Base-by-base conservation (phyloP, 2,329 filamentous ascomycete species). In the Lecanoromycetidae sp. region DNA sequence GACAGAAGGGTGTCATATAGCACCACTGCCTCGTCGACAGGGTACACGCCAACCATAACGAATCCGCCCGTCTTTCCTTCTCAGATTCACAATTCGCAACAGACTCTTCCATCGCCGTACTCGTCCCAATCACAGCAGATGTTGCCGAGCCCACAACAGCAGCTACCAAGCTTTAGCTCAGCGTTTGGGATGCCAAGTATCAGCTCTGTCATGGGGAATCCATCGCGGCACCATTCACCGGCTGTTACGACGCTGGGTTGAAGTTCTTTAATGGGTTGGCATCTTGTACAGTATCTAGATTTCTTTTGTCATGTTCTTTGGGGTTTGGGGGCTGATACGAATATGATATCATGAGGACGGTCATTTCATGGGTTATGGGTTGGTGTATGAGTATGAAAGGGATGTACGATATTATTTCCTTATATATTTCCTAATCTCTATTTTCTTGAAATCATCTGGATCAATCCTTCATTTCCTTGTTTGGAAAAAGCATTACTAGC, bases 21-120 rank as follows among this genome's bases (percentile, higher is more conserved):
- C 39, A 43, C 27, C 20, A 20, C 38, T 40, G 37, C 44, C 10
- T 41, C 47, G 17, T 49, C 47, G 4, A 25, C 46, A n/a, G 33
- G 39, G 3, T 42, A 37, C 10, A 50, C 48, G 27, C 48, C 48
- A 10, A 50, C 48, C 7, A 46, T 50, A 17, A 39, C 48, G 9
- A 25, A 37, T 26, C 25, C 33, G 2, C 22, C 41, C 26, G 23
- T 13, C 9, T 19, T 22, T 44, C 2, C 23, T 36, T 26, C 25
- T 22, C 44, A 30, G 26, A 13, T 13, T 5, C 2, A 25, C 38
- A 4, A 19, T 12, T 25, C n/a, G n/a, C 23, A 27, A 10, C 38
- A 41, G 17, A 29, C 7, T 26, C 3, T 20, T 2, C 22, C 29
- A 10, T 30, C 40, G n/a, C n/a, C n/a, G n/a, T n/a, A n/a, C n/a